Evolutionary conservation across 106 monocot genomes (phyloP).

Genomic region (Cymbidium sinense): DNA sequence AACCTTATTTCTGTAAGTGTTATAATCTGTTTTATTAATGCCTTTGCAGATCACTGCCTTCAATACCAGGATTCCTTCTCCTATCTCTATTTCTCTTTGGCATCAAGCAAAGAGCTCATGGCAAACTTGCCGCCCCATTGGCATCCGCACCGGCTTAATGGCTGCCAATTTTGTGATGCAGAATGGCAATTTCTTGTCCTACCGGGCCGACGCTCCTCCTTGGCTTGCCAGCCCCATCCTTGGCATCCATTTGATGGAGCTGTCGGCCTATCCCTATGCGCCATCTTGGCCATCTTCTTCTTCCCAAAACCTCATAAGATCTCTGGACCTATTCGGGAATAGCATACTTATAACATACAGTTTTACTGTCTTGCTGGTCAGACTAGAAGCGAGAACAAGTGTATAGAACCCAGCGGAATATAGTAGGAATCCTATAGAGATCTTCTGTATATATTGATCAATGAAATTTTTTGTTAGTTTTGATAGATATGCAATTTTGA

Average conservation of each 20-base stretch:
- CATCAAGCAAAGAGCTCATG: constrained; percentile 52
- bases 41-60: constrained; percentile 66
- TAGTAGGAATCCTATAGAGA: too few relatives aligned
- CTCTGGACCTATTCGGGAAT: not conserved
- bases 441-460: too few relatives aligned
- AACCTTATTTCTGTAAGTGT: not conserved
- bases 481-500: too few relatives aligned
- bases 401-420: too few relatives aligned
- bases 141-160: constrained; percentile 69
- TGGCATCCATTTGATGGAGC: constrained; percentile 82
- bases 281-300: constrained; percentile 54
- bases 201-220: constrained; percentile 30
- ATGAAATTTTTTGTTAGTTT: too few relatives aligned
- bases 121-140: constrained; percentile 56
- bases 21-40: not conserved
- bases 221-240: constrained; percentile 54
- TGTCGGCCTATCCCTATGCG: constrained; percentile 48
- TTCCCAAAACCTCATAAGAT: constrained; percentile 5
- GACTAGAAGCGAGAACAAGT: too few relatives aligned
- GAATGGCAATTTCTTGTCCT: constrained; percentile 40
- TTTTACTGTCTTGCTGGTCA: too few relatives aligned
- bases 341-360: too few relatives aligned
- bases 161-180: constrained; percentile 45
- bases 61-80: constrained; percentile 63
- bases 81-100: constrained; percentile 71